phyloP scores from a whole-genome alignment of 768 basidiomycete species.

The Pseudohyphozyma bogoriensis region DNA sequence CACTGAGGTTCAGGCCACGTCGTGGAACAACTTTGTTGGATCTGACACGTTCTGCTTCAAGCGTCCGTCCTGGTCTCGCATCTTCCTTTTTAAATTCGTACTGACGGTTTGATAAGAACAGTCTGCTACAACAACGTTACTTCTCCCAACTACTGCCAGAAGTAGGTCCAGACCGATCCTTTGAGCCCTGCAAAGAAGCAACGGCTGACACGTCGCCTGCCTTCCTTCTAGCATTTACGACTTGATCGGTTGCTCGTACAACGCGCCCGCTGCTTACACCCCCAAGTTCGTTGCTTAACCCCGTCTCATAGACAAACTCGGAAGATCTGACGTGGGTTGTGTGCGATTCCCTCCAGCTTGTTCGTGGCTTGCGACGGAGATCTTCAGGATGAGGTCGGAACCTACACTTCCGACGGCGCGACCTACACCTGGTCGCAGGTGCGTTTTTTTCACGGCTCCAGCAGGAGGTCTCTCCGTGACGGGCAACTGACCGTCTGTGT shows the following conservation, averaged over 20 bases:
- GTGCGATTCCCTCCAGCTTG: not conserved
- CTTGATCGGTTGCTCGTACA: conserved; percentile 14
- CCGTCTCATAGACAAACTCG: not conserved
- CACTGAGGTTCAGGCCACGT: conserved; percentile 45
- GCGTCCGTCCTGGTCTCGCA: conserved; percentile 27
- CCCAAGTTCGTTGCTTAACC: not conserved
- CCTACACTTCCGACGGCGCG: conserved; percentile 9
- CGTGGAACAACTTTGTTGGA: conserved; percentile 56
- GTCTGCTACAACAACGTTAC: not conserved
- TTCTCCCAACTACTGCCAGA: conserved; percentile 15
- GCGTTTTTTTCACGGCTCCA: too few relatives aligned
- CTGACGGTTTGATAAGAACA: too few relatives aligned
- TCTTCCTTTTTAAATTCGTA: too few relatives aligned
- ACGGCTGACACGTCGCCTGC: not conserved
- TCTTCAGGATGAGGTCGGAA: conserved; percentile 16
- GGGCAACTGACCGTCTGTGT: too few relatives aligned
- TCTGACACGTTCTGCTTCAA: conserved; percentile 55
- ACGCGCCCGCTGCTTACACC: conserved; percentile 23
- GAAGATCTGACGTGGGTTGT: not conserved
- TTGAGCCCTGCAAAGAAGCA: not conserved
- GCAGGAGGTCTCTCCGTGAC: too few relatives aligned
- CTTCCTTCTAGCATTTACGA: conserved; percentile 7
- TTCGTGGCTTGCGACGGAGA: conserved; percentile 19
- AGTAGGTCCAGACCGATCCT: not conserved
- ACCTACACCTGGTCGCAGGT: conserved; percentile 6